These are phyloP conservation scores for Euphorbia peplus DNA, from an alignment of 345 rosid genomes.

Conservation along the genomic window DNA sequence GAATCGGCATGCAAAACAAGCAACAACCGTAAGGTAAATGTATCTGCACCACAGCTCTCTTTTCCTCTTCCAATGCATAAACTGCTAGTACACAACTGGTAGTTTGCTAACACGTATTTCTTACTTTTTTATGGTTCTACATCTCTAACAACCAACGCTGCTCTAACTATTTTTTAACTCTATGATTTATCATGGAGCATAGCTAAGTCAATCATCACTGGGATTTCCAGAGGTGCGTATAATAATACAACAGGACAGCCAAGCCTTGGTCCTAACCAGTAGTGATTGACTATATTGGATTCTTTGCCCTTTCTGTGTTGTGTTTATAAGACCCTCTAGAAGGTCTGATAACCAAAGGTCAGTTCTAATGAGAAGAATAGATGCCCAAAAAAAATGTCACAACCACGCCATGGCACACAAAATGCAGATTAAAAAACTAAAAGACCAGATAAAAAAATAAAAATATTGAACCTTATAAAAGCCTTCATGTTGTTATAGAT, in stretches of 20 bases:
- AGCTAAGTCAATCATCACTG: not conserved
- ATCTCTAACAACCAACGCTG: too few relatives aligned
- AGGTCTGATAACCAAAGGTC: too few relatives aligned
- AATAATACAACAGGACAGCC: not conserved
- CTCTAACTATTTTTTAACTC: not conserved
- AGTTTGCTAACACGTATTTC: too few relatives aligned
- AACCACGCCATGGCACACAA: not conserved
- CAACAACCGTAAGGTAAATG: too few relatives aligned
- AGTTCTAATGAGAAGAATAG: not conserved
- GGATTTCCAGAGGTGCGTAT: not conserved
- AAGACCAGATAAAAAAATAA: not conserved
- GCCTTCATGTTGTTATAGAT: constrained; percentile 98
- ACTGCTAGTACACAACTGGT: too few relatives aligned
- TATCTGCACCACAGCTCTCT: not conserved
- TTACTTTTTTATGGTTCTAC: too few relatives aligned
- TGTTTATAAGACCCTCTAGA: too few relatives aligned
- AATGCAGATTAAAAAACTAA: not conserved
- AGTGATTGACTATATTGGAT: too few relatives aligned
- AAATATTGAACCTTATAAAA: constrained; percentile 68
- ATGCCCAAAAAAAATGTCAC: not conserved
- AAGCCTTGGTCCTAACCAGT: too few relatives aligned
- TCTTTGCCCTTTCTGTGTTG: too few relatives aligned
- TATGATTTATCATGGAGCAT: not conserved
- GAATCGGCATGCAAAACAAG: too few relatives aligned
- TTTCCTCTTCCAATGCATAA: too few relatives aligned